phyloP scores from a whole-genome alignment of 192 early-diverging fungal species.

The Phycomyces nitens region DNA sequence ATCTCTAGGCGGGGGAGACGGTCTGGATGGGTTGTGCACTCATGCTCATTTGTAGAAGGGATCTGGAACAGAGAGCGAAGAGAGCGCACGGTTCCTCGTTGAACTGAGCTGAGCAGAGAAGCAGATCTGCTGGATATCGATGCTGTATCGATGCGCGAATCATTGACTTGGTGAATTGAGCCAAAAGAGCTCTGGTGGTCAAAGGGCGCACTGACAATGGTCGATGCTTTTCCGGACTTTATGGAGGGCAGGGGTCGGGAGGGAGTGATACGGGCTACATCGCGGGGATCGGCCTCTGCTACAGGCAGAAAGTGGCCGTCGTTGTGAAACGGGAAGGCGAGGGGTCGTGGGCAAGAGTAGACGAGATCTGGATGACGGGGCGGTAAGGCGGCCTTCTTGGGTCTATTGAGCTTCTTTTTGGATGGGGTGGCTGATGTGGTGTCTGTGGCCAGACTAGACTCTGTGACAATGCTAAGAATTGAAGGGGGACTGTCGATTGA shows the following conservation, averaged over 20 bases:
- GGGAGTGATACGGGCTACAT: conserved; percentile 21
- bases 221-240: background rate
- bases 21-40: background rate
- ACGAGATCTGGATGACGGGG: conserved; percentile 29
- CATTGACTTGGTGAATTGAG: conserved; percentile 1
- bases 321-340: conserved; percentile 41
- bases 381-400: conserved; percentile 1
- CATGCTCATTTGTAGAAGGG: conserved; percentile 3
- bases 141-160: conserved; percentile 6
- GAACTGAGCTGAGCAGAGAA: conserved; percentile 21
- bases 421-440: background rate
- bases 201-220: background rate
- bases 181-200: background rate
- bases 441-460: background rate
- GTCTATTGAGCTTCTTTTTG: conserved; percentile 2
- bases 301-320: conserved; percentile 36
- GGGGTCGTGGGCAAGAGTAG: conserved; percentile 30
- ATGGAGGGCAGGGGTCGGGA: background rate
- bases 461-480: background rate
- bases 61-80: conserved; percentile 28
- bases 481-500: background rate
- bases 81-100: conserved; percentile 25
- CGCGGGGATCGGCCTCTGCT: conserved; percentile 30
- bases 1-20: conserved; percentile 8
- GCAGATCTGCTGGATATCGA: conserved; percentile 5